Base-by-base conservation (phyloP, 1,284 basidiomycete species). In the Fistulina hepatica region DNA sequence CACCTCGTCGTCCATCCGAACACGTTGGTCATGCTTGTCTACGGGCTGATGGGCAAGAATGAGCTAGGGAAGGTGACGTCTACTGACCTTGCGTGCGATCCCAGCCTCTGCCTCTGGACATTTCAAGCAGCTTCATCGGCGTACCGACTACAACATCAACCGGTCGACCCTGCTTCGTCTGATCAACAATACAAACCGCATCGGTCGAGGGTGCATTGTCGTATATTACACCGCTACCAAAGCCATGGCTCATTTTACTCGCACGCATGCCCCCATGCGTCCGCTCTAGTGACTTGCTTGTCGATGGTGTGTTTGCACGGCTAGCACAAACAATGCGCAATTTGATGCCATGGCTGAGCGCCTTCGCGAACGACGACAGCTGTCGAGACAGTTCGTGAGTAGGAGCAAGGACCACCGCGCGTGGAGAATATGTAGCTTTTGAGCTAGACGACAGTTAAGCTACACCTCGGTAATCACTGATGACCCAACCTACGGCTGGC, bases 351-450 rank as follows among this genome's bases (percentile, higher is more conserved):
- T 91, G 86, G 13, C 79, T 59, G 1, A 94, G 64, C 2, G 67
- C 58, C 52, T 92, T 92, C 1, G 84, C 79, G 42, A 79, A 81
- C 0, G 56, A 54, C 0, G 85, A 70, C 1, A 89, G 65, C 55
- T 93, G 89, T 3, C 88, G 69, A 1, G 81, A 69, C 6, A 94
- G 71, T 55, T 93, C 90, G 54, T 93, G 89, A 0, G 89, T 92
- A 0, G 89, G 89, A 1, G 83, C 79, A 11, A 93, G 69, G 27
- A 94, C 65, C 32, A 94, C 58, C 0, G 81, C 83, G 4, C 85
- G 76, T 0, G 89, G 89, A 42, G 71, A 73, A 9, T 71, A 53
- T 15, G 57, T 45, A 30, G 48, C 52, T 22, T 44, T 42, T 25
- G 44, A 37, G 19, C 44, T 48, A n/a, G n/a, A n/a, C n/a, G n/a